These are phyloP conservation scores for Lophiostoma macrostomum DNA, from an alignment of 495 filamentous ascomycete species.

Conservation along the genomic window DNA sequence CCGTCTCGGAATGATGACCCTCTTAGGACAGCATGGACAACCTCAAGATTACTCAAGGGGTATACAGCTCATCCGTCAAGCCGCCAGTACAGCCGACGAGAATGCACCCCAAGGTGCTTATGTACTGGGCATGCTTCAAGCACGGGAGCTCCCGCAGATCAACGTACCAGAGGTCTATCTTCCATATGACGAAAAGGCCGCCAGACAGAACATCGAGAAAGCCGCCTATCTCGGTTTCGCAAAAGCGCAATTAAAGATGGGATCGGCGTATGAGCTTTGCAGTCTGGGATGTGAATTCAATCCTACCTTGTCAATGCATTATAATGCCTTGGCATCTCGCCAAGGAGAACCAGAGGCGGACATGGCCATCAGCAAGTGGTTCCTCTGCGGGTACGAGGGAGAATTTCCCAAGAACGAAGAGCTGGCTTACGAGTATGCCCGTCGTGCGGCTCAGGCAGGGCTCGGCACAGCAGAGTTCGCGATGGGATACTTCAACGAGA, in stretches of 20 bases:
- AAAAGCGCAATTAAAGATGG: slow-evolving; percentile 97
- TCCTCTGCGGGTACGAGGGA: slow-evolving; percentile 88
- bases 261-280: slow-evolving; percentile 89
- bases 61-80: slow-evolving; percentile 73
- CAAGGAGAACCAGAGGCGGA: slow-evolving; percentile 89
- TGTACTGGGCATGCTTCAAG: slow-evolving; percentile 92
- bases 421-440: slow-evolving; percentile 85
- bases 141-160: slow-evolving; percentile 84
- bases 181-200: slow-evolving; percentile 68
- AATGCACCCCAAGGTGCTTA: slow-evolving; percentile 97
- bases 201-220: slow-evolving; percentile 89
- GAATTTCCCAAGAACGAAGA: slow-evolving; percentile 94
- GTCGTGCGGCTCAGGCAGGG: slow-evolving; percentile 73
- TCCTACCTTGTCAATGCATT: slow-evolving; percentile 86
- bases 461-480: slow-evolving; percentile 93
- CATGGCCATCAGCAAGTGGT: slow-evolving; percentile 98
- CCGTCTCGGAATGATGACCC: slow-evolving; percentile 94
- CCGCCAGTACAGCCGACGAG: slow-evolving; percentile 88
- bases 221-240: slow-evolving; percentile 94
- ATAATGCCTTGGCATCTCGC: slow-evolving; percentile 87
- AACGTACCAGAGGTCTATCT: slow-evolving; percentile 70
- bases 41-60: slow-evolving; percentile 74
- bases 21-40: slow-evolving; percentile 89
- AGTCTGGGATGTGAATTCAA: slow-evolving; percentile 93
- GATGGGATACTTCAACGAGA: slow-evolving; percentile 95